A percentile compares a stretch with the other conserved stretches of the same genome.
Conservation (phyloP, 1,284 basidiomycete species). For the Mycosarcoma mackinlayi region DNA sequence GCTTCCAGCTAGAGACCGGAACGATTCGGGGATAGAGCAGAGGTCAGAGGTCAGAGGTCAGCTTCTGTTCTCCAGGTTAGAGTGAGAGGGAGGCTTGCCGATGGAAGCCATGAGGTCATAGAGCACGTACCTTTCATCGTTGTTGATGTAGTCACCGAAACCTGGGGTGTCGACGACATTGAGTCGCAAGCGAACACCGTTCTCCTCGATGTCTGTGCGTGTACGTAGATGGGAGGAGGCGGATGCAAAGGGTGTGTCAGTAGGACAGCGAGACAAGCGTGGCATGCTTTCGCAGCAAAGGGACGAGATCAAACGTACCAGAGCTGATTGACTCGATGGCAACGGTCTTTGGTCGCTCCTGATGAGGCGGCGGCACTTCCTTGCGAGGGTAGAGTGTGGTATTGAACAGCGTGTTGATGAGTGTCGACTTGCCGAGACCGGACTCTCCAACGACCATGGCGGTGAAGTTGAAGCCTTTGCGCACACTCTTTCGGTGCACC, state of each 20-base stretch:
- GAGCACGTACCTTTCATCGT: constrained; percentile 57
- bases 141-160: constrained; percentile 68
- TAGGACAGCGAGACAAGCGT: neutral
- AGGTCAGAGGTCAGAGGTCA: neutral
- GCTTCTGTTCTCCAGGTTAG: neutral
- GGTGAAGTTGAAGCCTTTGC: constrained; percentile 66
- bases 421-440: constrained; percentile 67
- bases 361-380: constrained; percentile 60
- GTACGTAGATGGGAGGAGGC: neutral
- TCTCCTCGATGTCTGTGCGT: constrained; percentile 65
- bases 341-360: constrained; percentile 65
- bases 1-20: constrained; percentile 63
- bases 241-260: neutral
- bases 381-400: constrained; percentile 66
- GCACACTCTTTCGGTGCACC: constrained; percentile 64
- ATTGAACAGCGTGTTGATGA: constrained; percentile 68
- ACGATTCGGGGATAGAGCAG: constrained; percentile 13
- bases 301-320: too few relatives aligned
- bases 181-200: constrained; percentile 65
- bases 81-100: neutral
- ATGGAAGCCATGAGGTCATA: neutral
- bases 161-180: constrained; percentile 68
- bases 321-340: constrained; percentile 68
- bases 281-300: too few relatives aligned
- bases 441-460: constrained; percentile 67